Percentiles rank a stretch among this genome's conserved stretches.
Conservation (phyloP, 2,329 filamentous ascomycete genomes). For the Diaporthe vexans region DNA sequence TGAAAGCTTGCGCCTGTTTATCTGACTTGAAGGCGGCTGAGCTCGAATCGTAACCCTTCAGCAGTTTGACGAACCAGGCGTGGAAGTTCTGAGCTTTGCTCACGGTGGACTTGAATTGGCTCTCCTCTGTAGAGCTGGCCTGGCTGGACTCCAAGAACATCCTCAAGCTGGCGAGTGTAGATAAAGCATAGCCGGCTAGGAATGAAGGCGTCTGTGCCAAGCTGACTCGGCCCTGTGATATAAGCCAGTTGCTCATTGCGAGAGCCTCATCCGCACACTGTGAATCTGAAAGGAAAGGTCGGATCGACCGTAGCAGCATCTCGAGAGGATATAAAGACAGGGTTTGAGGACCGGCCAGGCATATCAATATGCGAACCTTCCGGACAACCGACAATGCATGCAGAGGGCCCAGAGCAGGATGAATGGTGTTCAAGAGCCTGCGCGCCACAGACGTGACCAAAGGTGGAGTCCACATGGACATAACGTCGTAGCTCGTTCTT, state of each 20-base stretch:
- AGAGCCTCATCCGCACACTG: slow-evolving; percentile 93
- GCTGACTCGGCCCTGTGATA: slow-evolving; percentile 76
- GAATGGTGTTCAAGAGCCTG: slow-evolving; percentile 83
- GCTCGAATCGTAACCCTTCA: slow-evolving; percentile 71
- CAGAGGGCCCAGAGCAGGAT: slow-evolving; percentile 86
- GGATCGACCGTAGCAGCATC: slow-evolving; percentile 87
- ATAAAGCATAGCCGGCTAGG: slow-evolving; percentile 83
- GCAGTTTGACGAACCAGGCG: slow-evolving; percentile 80
- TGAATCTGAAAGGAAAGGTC: slow-evolving; percentile 83
- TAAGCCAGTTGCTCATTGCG: slow-evolving; percentile 87
- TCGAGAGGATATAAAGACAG: slow-evolving; percentile 86
- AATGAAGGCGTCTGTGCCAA: slow-evolving; percentile 79
- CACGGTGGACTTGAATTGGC: slow-evolving; percentile 83
- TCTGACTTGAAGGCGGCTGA: slow-evolving; percentile 60
- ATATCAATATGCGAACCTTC: slow-evolving; percentile 86
- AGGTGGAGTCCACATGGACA: slow-evolving; percentile 80
- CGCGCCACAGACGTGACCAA: slow-evolving; percentile 82
- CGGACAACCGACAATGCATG: slow-evolving; percentile 89
- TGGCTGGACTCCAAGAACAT: slow-evolving; percentile 82
- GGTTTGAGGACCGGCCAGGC: slow-evolving; percentile 80
- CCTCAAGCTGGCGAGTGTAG: slow-evolving; percentile 82
- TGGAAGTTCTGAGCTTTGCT: slow-evolving; percentile 83
- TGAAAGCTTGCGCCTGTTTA: slow-evolving; percentile 70
- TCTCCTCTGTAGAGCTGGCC: slow-evolving; percentile 87
- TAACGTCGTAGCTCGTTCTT: slow-evolving; percentile 73